Conservation (phyloP, 2,329 filamentous ascomycete species). For the Alternaria brassicae region DNA sequence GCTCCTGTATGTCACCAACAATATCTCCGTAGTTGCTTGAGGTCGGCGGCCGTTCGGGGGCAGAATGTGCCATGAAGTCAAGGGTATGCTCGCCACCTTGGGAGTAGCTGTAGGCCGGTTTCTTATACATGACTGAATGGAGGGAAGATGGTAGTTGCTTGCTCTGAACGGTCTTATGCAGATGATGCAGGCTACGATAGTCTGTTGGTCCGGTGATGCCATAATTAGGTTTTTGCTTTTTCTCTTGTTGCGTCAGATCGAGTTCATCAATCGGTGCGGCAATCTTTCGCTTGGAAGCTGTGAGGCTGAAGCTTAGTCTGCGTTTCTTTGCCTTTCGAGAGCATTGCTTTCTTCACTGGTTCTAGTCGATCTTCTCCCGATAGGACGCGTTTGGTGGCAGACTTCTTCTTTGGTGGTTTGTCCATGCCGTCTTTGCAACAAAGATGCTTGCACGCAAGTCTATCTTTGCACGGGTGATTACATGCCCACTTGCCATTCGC, state of each 20-base stretch:
- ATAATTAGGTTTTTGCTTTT: constrained; percentile 33
- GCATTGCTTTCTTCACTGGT: background rate
- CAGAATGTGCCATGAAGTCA: constrained; percentile 27
- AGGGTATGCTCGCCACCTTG: constrained; percentile 30
- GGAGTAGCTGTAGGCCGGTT: constrained; percentile 38
- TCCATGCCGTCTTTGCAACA: constrained; percentile 77
- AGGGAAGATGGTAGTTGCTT: constrained; percentile 29
- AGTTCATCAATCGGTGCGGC: constrained; percentile 36
- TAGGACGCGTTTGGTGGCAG: constrained; percentile 33
- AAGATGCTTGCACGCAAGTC: constrained; percentile 69
- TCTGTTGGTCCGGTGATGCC: constrained; percentile 25
- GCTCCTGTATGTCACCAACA: background rate
- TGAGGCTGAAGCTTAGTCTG: constrained; percentile 43
- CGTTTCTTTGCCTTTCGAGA: constrained; percentile 20
- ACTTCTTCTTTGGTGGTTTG: constrained; percentile 62
- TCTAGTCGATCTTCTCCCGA: constrained; percentile 17
- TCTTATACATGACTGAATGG: constrained; percentile 36
- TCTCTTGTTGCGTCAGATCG: constrained; percentile 44
- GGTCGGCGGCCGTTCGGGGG: background rate
- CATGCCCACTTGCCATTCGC: constrained; percentile 77
- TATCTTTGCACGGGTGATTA: constrained; percentile 73
- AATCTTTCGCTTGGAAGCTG: constrained; percentile 34
- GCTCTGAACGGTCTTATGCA: constrained; percentile 35
- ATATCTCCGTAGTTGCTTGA: constrained; percentile 45
- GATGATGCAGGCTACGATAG: constrained; percentile 32